phyloP scores from a whole-genome alignment of 2,329 filamentous ascomycete species.

The Cercospora sp. region DNA sequence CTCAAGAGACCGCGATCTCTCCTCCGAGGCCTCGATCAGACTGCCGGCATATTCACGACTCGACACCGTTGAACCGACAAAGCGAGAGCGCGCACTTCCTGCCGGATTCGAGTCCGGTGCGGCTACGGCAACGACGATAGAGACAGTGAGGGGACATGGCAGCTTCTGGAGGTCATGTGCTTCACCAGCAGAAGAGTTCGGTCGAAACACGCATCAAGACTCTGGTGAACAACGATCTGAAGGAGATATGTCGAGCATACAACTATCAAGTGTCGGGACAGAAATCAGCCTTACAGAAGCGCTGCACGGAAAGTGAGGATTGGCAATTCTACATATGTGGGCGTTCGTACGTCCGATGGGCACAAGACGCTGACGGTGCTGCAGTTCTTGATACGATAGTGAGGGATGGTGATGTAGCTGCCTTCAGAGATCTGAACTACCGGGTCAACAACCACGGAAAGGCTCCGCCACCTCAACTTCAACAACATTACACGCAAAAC shows the following conservation, averaged over 20 bases:
- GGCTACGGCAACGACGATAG: slow-evolving; percentile 2
- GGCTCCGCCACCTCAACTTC: slow-evolving; percentile 18
- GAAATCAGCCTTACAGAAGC: slow-evolving; percentile 76
- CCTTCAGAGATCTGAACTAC: slow-evolving; percentile 43
- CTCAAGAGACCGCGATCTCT: background rate
- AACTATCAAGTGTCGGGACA: slow-evolving; percentile 76
- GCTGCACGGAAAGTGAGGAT: slow-evolving; percentile 69
- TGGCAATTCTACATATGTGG: background rate
- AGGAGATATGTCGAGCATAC: slow-evolving; percentile 73
- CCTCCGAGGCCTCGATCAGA: background rate
- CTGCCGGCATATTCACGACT: background rate
- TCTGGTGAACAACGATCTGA: slow-evolving; percentile 66
- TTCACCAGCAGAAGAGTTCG: slow-evolving; percentile 42
- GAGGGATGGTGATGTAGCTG: slow-evolving; percentile 37
- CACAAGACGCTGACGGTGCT: slow-evolving; percentile 6
- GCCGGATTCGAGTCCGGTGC: background rate
- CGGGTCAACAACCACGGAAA: slow-evolving; percentile 45
- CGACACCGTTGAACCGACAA: background rate
- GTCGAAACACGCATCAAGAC: slow-evolving; percentile 46
- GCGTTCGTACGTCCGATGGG: background rate
- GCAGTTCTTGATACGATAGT: slow-evolving; percentile 44
- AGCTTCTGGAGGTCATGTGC: slow-evolving; percentile 37
- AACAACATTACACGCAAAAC: slow-evolving; percentile 9
- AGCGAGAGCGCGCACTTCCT: background rate
- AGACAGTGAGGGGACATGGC: slow-evolving; percentile 29